Evolutionary conservation across 805 yeast genomes (phyloP).

Genomic region (Cyberlindnera suaveolens): DNA sequence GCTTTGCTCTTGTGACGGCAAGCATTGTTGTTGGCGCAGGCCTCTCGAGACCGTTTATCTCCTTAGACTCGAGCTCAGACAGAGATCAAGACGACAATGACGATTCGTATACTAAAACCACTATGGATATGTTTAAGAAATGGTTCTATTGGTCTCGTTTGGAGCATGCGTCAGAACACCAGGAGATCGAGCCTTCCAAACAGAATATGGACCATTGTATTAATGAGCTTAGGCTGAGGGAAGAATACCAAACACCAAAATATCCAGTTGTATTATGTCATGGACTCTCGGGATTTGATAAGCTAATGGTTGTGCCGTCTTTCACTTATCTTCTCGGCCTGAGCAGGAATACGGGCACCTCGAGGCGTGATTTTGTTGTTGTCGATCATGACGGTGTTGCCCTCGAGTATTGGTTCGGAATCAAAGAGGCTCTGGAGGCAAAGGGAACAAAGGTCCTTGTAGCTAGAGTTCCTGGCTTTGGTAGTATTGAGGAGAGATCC

Average conservation of each 20-base stretch:
- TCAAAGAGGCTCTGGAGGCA: slow-evolving; percentile 49
- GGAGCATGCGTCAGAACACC: neutral
- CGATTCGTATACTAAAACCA: neutral
- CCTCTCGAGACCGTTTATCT: neutral
- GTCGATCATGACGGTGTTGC: slow-evolving; percentile 30
- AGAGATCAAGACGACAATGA: neutral
- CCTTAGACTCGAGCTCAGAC: neutral
- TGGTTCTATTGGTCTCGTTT: slow-evolving; percentile 9
- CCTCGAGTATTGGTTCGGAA: slow-evolving; percentile 80
- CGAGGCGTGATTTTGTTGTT: slow-evolving; percentile 13
- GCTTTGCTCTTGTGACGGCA: neutral
- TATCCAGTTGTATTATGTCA: slow-evolving; percentile 79
- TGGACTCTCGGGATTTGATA: slow-evolving; percentile 81
- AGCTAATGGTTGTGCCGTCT: slow-evolving; percentile 38
- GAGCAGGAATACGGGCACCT: slow-evolving; percentile 8
- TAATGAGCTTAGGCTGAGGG: slow-evolving; percentile 18
- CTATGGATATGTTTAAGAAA: slow-evolving; percentile 2
- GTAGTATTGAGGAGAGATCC: slow-evolving; percentile 68
- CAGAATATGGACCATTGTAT: slow-evolving; percentile 10
- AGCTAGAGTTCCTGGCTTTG: slow-evolving; percentile 80
- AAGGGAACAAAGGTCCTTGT: slow-evolving; percentile 65
- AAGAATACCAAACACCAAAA: slow-evolving; percentile 51
- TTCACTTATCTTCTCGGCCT: slow-evolving; percentile 24
- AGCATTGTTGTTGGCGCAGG: neutral
- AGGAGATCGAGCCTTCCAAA: slow-evolving; percentile 2